phyloP scores from a whole-genome alignment of 805 yeast genomes.

The Cyberlindnera amylophila region DNA sequence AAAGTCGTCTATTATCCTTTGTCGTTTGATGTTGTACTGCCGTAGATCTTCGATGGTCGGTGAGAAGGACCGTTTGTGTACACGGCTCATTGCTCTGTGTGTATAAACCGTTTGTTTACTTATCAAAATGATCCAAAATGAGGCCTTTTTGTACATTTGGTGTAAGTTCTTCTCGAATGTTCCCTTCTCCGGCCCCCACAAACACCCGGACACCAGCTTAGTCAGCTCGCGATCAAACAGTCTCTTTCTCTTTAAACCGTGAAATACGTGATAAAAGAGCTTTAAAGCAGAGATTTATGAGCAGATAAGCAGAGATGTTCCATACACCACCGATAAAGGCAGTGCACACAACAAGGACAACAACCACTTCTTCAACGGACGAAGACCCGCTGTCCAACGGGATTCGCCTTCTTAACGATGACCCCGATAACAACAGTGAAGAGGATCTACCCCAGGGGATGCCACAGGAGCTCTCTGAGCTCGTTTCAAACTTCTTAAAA shows the following conservation, averaged over 20 bases:
- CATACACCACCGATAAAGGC: conserved; percentile 16
- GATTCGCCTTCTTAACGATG: background rate
- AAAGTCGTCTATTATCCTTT: conserved; percentile 31
- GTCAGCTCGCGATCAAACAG: too few species aligned
- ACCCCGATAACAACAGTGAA: background rate
- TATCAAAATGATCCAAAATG: too few species aligned
- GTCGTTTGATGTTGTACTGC: conserved; percentile 32
- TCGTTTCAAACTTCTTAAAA: conserved; percentile 13
- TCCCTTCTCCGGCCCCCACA: background rate
- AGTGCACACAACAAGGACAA: conserved; percentile 4
- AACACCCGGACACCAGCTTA: background rate
- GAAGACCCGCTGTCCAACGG: conserved; percentile 5
- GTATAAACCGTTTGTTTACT: too few species aligned
- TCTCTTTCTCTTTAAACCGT: background rate
- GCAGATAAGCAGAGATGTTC: conserved; percentile 6
- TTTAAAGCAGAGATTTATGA: background rate
- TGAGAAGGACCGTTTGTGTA: conserved; percentile 15
- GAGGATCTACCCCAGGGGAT: conserved; percentile 11
- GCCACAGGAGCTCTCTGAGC: conserved; percentile 12
- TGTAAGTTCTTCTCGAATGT: background rate
- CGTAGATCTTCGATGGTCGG: conserved; percentile 23
- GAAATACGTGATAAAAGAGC: too few species aligned
- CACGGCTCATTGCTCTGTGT: background rate
- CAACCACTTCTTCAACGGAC: conserved; percentile 1
- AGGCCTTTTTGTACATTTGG: too few species aligned